Evolutionary conservation across 805 yeast genomes (phyloP).

Genomic region (Clavispora vitiphila): DNA sequence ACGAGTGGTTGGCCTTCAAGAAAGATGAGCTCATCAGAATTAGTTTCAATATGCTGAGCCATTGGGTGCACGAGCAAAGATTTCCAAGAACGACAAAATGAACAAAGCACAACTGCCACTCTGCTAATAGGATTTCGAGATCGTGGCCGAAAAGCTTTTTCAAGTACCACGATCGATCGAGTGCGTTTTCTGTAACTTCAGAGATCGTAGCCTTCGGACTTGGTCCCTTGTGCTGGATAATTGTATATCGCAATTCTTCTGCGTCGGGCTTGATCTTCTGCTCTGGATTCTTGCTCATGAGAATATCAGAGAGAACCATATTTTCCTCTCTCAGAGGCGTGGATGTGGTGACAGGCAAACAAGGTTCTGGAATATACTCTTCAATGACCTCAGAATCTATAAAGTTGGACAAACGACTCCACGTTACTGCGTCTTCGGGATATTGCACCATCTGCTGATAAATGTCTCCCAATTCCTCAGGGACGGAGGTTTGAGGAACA

Average conservation of each 20-base stretch:
- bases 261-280: conserved; percentile 8
- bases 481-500: conserved; percentile 15
- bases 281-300: conserved; percentile 17
- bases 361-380: conserved; percentile 8
- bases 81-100: conserved; percentile 53
- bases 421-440: conserved; percentile 25
- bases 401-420: conserved; percentile 10
- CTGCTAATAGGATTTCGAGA: conserved; percentile 38
- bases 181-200: conserved; percentile 32
- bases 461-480: conserved; percentile 20
- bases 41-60: conserved; percentile 50
- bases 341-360: conserved; percentile 35
- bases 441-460: conserved; percentile 34
- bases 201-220: conserved; percentile 23
- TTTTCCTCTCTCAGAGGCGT: conserved; percentile 50
- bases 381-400: conserved; percentile 22
- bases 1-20: conserved; percentile 15
- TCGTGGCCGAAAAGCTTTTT: conserved; percentile 30
- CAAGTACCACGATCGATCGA: conserved; percentile 62
- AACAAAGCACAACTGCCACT: conserved; percentile 49
- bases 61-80: conserved; percentile 58
- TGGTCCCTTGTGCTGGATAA: conserved; percentile 32
- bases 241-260: conserved; percentile 35
- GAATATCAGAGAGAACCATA: conserved; percentile 31
- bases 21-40: conserved; percentile 27